Conservation (phyloP, 768 basidiomycete genomes). For the Lactarius psammicola region DNA sequence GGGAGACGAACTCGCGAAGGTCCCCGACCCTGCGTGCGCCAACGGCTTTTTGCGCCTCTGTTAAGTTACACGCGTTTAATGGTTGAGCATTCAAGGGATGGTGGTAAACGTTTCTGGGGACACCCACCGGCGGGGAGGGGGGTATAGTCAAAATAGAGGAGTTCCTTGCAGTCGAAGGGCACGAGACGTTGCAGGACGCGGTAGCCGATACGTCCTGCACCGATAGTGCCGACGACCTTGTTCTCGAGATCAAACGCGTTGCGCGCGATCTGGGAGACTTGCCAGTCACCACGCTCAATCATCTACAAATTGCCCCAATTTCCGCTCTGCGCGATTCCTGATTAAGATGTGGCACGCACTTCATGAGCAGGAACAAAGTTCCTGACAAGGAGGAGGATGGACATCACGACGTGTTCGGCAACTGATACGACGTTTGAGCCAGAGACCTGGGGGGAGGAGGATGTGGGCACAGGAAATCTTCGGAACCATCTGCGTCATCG, state of each 20-base stretch:
- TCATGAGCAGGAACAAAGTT: constrained; percentile 89
- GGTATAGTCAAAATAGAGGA: constrained; percentile 86
- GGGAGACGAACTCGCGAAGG: constrained; percentile 48
- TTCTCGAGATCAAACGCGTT: constrained; percentile 86
- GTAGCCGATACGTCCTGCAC: constrained; percentile 79
- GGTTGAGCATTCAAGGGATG: constrained; percentile 23
- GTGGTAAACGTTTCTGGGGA: background rate
- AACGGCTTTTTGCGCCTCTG: constrained; percentile 64
- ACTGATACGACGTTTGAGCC: constrained; percentile 91
- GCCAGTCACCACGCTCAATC: constrained; percentile 85
- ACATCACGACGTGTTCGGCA: constrained; percentile 89
- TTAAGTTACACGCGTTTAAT: background rate
- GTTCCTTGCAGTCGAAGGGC: constrained; percentile 87
- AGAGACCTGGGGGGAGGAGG: constrained; percentile 50
- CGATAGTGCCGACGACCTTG: constrained; percentile 91
- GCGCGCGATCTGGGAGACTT: constrained; percentile 78
- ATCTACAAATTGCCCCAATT: constrained; percentile 44
- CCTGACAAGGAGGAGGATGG: constrained; percentile 84
- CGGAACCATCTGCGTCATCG: constrained; percentile 10
- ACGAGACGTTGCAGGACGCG: constrained; percentile 53
- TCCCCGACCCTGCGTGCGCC: constrained; percentile 73
- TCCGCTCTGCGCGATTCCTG: background rate
- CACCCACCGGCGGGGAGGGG: constrained; percentile 59
- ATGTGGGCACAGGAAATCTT: constrained; percentile 17
- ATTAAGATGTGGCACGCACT: constrained; percentile 38